Percentiles rank a stretch among this genome's conserved stretches.
Conservation (phyloP, 768 basidiomycete species). For the Termitomyces heimii region DNA sequence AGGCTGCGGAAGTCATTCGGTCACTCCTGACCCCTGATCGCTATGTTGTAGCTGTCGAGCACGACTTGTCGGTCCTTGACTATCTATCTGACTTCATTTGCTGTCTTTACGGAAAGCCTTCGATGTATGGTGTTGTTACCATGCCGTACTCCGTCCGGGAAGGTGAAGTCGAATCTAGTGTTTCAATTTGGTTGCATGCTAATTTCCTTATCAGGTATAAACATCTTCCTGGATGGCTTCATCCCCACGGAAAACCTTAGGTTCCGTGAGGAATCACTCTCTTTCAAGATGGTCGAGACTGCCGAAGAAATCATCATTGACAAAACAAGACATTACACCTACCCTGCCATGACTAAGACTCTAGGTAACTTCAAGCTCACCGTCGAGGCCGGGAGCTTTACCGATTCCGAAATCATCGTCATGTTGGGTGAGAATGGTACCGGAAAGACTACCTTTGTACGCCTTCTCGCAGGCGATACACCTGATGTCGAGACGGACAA, state of each 20-base stretch:
- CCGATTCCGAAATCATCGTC: conserved; percentile 99
- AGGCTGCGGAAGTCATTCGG: conserved; percentile 93
- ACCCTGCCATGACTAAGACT: conserved; percentile 97
- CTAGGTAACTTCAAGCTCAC: conserved; percentile 94
- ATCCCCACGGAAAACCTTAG: conserved; percentile 98
- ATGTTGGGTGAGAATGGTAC: conserved; percentile 99
- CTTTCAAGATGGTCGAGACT: conserved; percentile 97
- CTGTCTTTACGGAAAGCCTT: conserved; percentile 94
- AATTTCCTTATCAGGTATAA: conserved; percentile 64
- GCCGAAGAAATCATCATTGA: conserved; percentile 86
- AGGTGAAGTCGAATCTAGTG: conserved; percentile 40
- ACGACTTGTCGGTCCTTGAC: conserved; percentile 96
- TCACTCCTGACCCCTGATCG: conserved; percentile 73
- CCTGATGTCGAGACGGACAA: conserved; percentile 84
- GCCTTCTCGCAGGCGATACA: conserved; percentile 87
- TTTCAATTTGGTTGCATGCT: background rate
- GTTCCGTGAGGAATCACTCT: conserved; percentile 91
- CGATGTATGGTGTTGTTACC: conserved; percentile 97
- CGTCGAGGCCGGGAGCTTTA: conserved; percentile 84
- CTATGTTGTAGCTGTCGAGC: conserved; percentile 97
- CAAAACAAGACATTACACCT: conserved; percentile 85
- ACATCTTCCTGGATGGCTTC: conserved; percentile 98
- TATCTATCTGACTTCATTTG: conserved; percentile 99
- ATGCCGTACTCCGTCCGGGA: conserved; percentile 98
- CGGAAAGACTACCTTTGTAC: conserved; percentile 97